Evolutionary conservation across 352 stramenopile species (phyloP).

Genomic region (Globisporangium radiosum): DNA sequence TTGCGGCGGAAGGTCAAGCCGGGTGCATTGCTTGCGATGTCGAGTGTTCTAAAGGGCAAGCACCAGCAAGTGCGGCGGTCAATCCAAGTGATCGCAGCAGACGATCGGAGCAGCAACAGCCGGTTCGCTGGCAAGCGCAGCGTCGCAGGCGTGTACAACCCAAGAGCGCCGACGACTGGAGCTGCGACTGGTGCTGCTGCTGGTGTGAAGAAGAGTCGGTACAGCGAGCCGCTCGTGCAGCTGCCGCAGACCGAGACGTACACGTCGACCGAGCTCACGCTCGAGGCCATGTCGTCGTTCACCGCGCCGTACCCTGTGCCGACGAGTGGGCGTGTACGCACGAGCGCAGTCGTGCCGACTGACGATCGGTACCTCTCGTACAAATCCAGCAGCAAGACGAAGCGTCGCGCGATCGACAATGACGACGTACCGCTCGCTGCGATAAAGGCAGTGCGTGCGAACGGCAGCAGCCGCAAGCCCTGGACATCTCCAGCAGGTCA

Average conservation of each 20-base stretch:
- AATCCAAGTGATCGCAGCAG: slow-evolving; percentile 33
- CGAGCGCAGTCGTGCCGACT: no score
- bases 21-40: slow-evolving; percentile 17
- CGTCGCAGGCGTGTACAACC: slow-evolving; percentile 4
- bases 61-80: slow-evolving; percentile 27
- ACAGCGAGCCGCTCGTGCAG: slow-evolving; percentile 14
- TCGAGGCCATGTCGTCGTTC: slow-evolving; percentile 8
- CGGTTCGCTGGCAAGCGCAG: slow-evolving; percentile 6
- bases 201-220: slow-evolving; percentile 12
- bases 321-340: not conserved
- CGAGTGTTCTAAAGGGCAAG: slow-evolving; percentile 32
- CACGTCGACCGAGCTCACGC: not conserved
- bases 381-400: slow-evolving; percentile 15
- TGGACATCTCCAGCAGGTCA: not conserved
- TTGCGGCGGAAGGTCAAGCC: slow-evolving; percentile 22
- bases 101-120: not conserved
- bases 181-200: no score
- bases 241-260: not conserved
- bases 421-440: slow-evolving; percentile 8
- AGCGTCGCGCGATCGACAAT: slow-evolving; percentile 3
- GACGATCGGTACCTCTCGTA: slow-evolving; percentile 40
- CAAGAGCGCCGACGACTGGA: not conserved
- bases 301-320: not conserved
- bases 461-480: slow-evolving; percentile 5
- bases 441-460: not conserved